Conservation (phyloP, 2,329 filamentous ascomycete species). For the Teratosphaeria zuluensis region DNA sequence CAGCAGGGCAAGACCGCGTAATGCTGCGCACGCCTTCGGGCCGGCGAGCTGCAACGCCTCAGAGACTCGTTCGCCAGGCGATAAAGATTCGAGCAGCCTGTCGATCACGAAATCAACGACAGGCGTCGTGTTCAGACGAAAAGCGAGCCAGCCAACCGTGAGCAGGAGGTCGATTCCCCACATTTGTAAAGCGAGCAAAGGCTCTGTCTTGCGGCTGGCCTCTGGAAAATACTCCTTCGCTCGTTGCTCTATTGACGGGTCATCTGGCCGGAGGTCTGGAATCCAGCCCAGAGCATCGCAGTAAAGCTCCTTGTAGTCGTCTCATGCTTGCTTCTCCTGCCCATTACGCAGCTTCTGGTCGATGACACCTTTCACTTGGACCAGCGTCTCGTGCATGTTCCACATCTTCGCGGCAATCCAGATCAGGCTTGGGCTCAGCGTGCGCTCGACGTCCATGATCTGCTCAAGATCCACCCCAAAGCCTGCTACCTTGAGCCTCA, state of each 20-base stretch:
- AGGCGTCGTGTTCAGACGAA: neutral
- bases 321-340: neutral
- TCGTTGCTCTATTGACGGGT: neutral
- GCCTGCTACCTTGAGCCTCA: neutral
- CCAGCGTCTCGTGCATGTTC: neutral
- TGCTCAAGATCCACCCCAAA: neutral
- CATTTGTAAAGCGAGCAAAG: neutral
- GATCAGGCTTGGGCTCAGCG: neutral
- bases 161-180: neutral
- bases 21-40: neutral
- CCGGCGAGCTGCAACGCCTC: neutral
- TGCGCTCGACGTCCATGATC: neutral
- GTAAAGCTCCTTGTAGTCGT: neutral
- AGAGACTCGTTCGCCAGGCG: neutral
- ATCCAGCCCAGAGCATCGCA: neutral
- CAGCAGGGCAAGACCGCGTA: neutral
- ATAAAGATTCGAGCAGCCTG: neutral
- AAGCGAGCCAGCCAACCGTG: neutral
- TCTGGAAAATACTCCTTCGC: neutral
- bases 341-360: neutral
- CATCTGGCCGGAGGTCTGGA: neutral
- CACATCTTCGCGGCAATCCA: neutral
- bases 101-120: neutral
- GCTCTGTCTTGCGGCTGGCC: neutral
- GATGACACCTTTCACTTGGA: neutral